phyloP scores from a whole-genome alignment of 352 stramenopile genomes.

The Phytopythium cucurbitacearum region DNA sequence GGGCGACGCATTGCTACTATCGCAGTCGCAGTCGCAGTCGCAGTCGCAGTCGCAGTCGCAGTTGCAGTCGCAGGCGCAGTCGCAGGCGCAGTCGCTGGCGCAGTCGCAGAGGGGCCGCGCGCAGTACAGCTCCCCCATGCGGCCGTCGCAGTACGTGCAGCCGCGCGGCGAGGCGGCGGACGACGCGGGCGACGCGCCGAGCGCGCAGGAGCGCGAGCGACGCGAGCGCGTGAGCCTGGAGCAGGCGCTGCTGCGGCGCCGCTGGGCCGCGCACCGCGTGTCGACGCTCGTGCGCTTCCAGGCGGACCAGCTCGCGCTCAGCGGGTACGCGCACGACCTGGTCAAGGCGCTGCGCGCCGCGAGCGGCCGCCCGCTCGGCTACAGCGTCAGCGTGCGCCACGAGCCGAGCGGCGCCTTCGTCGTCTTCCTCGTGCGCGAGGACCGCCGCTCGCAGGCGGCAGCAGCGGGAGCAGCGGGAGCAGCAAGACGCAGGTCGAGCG shows the following conservation, averaged over 20 bases:
- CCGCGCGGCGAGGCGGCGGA: slow-evolving; percentile 7
- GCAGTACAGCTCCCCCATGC: slow-evolving; percentile 32
- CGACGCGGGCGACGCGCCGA: neutral
- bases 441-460: slow-evolving; percentile 21
- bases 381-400: slow-evolving; percentile 58
- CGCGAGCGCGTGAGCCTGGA: slow-evolving; percentile 33
- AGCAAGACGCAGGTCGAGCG: neutral
- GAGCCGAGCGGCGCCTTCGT: slow-evolving; percentile 29
- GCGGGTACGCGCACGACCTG: slow-evolving; percentile 54
- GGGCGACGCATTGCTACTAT: too few species aligned
- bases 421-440: slow-evolving; percentile 54
- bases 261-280: slow-evolving; percentile 60
- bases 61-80: neutral
- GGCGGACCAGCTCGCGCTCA: slow-evolving; percentile 23
- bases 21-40: neutral
- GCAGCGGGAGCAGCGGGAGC: neutral
- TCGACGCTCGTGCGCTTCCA: slow-evolving; percentile 64
- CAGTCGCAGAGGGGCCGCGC: slow-evolving; percentile 28
- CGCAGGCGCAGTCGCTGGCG: neutral
- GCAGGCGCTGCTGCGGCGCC: slow-evolving; percentile 42
- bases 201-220: slow-evolving; percentile 8
- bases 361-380: slow-evolving; percentile 53
- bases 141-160: slow-evolving; percentile 27
- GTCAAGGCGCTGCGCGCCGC: slow-evolving; percentile 55
- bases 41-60: slow-evolving; percentile 15